Evolutionary conservation across 805 yeast species (phyloP), one percentile per base, ranked within the genome.

Genomic region (Starmerella apis): DNA sequence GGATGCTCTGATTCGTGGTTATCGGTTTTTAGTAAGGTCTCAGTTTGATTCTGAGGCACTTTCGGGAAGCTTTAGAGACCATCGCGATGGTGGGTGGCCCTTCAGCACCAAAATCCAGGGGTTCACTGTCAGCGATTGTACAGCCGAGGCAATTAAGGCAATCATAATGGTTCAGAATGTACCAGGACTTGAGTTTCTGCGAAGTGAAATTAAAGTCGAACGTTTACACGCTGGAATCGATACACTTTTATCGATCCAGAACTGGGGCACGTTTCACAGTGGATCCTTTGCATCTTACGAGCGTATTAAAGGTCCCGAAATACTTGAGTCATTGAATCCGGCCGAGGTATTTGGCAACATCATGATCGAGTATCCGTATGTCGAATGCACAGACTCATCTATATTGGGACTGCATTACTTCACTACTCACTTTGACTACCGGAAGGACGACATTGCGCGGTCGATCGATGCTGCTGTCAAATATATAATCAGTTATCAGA

Each of bases 311-410:
- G 87, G 95, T 0, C 78, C 95, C 0, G 78, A 86, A 13, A 52
- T 78, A 33, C 61, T 92, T 52, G 99, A 92, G 63, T 60, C 67
- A 47, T 68, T 92, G 51, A 90, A 90, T 58, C 97, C 98, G 0
- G 99, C 98, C 1, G 98, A 92, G 64, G 98, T 92, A 0, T 92
- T 92, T 68, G 95, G 95, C 51, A 88, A 92, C 59, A 92, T 92
- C 52, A 92, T 92, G 99, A 94, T 92, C 23, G 99, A 92, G 66
- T 92, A 86, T 64, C 97, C 98, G 0, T 92, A 92, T 62, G 96
- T 94, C 19, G 99, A 92, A 66, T 92, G 99, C 65, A 87, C 97
- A 0, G 98, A 94, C 66, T 88, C 97, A 0, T 80, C 90, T 0
- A 94, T 92, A 5, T 68, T 92, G 31, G 98, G 98, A 0, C 70